phyloP scores from a whole-genome alignment of 179 eudicot genomes.

The Corrigiola litoralis region DNA sequence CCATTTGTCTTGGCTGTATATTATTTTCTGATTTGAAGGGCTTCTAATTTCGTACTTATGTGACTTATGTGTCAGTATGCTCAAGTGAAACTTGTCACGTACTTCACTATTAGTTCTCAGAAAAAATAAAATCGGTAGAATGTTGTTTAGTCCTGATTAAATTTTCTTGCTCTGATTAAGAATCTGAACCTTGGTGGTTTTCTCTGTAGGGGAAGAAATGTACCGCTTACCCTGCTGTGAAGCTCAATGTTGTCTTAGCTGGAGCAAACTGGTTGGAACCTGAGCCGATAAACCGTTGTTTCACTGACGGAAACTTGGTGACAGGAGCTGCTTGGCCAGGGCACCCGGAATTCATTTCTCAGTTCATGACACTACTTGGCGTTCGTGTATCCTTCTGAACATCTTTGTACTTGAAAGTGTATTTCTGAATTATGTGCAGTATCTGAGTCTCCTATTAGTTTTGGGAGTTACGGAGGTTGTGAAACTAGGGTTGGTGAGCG shows the following conservation, averaged over 20 bases:
- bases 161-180: background rate
- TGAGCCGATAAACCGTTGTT: conserved; percentile 80
- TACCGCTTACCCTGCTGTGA: conserved; percentile 98
- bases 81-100: background rate
- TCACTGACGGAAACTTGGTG: conserved; percentile 87
- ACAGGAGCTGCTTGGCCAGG: conserved; percentile 99
- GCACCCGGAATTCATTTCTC: conserved; percentile 90
- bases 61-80: background rate
- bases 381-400: conserved; percentile 50
- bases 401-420: background rate
- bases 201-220: conserved; percentile 78
- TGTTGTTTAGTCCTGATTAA: background rate
- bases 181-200: background rate
- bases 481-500: background rate
- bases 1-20: background rate
- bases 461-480: background rate
- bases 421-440: background rate
- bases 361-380: conserved; percentile 76
- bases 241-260: conserved; percentile 65
- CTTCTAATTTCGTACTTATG: background rate
- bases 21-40: background rate
- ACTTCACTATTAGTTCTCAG: background rate
- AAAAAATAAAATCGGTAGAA: background rate
- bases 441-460: background rate
- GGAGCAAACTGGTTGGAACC: conserved; percentile 96